Percentiles rank a stretch among this genome's conserved stretches.
phyloP scores from a whole-genome alignment of 2,329 filamentous ascomycete species.

The Xylariaceae sp. region DNA sequence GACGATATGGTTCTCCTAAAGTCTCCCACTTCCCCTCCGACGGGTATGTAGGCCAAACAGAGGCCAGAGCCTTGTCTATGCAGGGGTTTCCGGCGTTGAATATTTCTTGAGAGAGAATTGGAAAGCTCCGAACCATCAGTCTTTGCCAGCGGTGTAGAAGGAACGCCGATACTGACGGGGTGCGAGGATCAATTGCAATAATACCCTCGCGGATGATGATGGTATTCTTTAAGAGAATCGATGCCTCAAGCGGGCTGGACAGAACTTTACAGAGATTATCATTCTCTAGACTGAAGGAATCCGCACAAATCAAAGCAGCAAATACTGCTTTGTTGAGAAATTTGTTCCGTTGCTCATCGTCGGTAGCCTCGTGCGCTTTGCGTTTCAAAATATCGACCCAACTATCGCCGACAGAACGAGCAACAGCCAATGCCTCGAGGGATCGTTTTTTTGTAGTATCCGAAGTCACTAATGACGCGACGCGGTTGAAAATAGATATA shows the following conservation, averaged over 20 bases:
- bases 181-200: neutral
- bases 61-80: neutral
- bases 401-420: slow-evolving; percentile 32
- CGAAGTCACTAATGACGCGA: slow-evolving; percentile 38
- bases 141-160: slow-evolving; percentile 25
- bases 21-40: slow-evolving; percentile 9
- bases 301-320: slow-evolving; percentile 9
- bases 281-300: slow-evolving; percentile 8
- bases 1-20: slow-evolving; percentile 19
- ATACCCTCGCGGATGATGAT: neutral
- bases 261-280: neutral
- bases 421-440: slow-evolving; percentile 29
- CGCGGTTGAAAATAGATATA: slow-evolving; percentile 37
- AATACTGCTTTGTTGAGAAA: slow-evolving; percentile 1
- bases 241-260: neutral
- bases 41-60: slow-evolving; percentile 25
- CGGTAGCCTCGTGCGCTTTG: neutral
- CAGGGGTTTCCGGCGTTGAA: neutral
- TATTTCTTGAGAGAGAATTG: slow-evolving; percentile 12
- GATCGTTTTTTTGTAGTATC: slow-evolving; percentile 21
- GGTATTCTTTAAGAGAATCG: neutral
- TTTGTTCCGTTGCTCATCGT: neutral
- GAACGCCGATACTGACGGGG: slow-evolving; percentile 7
- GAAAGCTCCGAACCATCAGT: slow-evolving; percentile 20
- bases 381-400: slow-evolving; percentile 38